Evolutionary conservation across 176 grass and related monocot species (phyloP), one percentile per base, ranked within the genome.

Genomic region (Lolium multiflorum): DNA sequence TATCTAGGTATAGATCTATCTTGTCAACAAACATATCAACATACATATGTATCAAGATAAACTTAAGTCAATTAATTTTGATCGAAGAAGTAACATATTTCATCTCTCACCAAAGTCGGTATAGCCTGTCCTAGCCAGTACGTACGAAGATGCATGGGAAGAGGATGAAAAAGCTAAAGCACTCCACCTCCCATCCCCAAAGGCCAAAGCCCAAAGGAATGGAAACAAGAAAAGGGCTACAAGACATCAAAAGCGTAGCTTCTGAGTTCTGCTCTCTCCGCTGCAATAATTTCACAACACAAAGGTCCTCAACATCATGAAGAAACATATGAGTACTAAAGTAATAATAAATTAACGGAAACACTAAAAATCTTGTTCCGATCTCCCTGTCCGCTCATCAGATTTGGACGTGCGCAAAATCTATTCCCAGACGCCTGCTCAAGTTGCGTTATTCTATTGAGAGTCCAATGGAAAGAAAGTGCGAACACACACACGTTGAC

Each of bases 71-170:
- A 31, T 31, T 31, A 31, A 31, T 31, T 31, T 31, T 31, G 28
- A 31, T 31, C 28, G 28, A 31, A 31, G 28, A 31, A 31, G 87
- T 71, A 71, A 61, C 87, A 81, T 84, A 81, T 72, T 25, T 89
- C 65, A 28, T 64, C 26, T 79, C 79, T 71, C 87, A 84, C 25
- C 74, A 0, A 7, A 64, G 11, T 25, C 60, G 60, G 60, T 26
- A 24, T 8, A 21, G 31, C 18, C 68, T 43, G 41, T 43, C 41
- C 41, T 43, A 43, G 41, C 6, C 3, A 41, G 39, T 2, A 41
- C 39, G 39, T 41, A 41, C 39, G 6, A 41, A 41, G 39, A 41
- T 41, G 39, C 5, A 41, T 71, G 79, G 11, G n/a, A 16, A 12
- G 21, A 13, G 9, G 22, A 6, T 13, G 61, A 57, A 62, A 81